phyloP scores from a whole-genome alignment of 768 basidiomycete species.

The Kwoniella sp. region DNA sequence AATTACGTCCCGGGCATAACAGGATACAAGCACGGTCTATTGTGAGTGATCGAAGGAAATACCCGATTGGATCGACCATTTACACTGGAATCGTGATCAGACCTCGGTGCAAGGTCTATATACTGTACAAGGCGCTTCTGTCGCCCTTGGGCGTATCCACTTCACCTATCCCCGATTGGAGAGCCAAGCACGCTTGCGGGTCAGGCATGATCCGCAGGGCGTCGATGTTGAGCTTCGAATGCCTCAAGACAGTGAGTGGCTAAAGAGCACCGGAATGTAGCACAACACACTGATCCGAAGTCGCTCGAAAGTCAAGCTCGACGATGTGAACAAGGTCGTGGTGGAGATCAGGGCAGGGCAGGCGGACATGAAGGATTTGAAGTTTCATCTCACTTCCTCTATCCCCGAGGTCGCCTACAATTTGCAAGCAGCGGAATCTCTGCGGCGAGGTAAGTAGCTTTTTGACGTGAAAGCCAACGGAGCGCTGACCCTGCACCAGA shows the following conservation, averaged over 20 bases:
- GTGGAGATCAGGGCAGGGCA: conserved; percentile 39
- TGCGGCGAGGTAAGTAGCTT: conserved; percentile 11
- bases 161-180: conserved; percentile 21
- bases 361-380: conserved; percentile 25
- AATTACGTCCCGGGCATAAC: conserved; percentile 61
- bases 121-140: conserved; percentile 13
- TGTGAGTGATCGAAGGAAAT: no score
- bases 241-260: conserved; percentile 40
- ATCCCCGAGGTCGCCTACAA: conserved; percentile 16
- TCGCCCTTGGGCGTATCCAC: conserved; percentile 7
- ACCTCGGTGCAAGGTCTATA: conserved; percentile 68
- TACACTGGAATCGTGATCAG: no score
- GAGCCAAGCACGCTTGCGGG: conserved; percentile 53
- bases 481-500: no score
- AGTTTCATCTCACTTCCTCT: conserved; percentile 6
- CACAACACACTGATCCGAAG: neutral
- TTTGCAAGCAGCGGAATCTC: conserved; percentile 1
- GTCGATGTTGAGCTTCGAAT: conserved; percentile 59
- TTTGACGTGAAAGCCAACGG: no score
- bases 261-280: neutral
- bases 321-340: conserved; percentile 34
- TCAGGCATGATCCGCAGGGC: conserved; percentile 63
- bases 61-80: no score
- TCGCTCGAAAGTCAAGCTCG: conserved; percentile 31
- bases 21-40: conserved; percentile 63